phyloP scores from a whole-genome alignment of 441 rosid species.

The Gossypium trilobum region DNA sequence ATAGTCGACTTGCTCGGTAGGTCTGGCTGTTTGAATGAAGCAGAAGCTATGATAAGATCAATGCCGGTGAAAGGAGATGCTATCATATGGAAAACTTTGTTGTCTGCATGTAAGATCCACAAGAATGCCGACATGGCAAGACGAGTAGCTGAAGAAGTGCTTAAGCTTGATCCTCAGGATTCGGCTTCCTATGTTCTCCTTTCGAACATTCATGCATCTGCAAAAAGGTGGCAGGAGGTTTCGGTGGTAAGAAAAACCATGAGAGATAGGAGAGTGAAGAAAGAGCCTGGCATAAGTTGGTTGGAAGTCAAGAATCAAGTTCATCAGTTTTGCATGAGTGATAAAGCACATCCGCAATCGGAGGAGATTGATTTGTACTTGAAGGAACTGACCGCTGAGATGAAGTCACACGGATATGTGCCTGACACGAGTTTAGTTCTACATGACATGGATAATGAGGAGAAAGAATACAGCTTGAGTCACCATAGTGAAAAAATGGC shows the following conservation, averaged over 20 bases:
- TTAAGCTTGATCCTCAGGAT: slow-evolving; percentile 56
- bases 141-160: slow-evolving; percentile 57
- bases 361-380: slow-evolving; percentile 50
- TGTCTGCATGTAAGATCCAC: slow-evolving; percentile 73
- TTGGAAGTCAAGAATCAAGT: slow-evolving; percentile 62
- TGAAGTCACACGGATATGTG: slow-evolving; percentile 57
- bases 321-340: slow-evolving; percentile 54
- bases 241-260: slow-evolving; percentile 58
- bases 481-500: slow-evolving; percentile 83
- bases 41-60: slow-evolving; percentile 58
- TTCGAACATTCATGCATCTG: slow-evolving; percentile 62
- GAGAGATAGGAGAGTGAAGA: slow-evolving; percentile 69
- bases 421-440: slow-evolving; percentile 59
- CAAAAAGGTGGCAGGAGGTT: slow-evolving; percentile 61
- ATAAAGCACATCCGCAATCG: slow-evolving; percentile 45
- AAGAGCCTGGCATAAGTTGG: slow-evolving; percentile 87
- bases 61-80: slow-evolving; percentile 63
- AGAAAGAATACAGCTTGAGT: slow-evolving; percentile 56
- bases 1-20: slow-evolving; percentile 78
- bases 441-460: slow-evolving; percentile 72
- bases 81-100: slow-evolving; percentile 76
- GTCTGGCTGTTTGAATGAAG: slow-evolving; percentile 61
- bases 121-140: slow-evolving; percentile 57
- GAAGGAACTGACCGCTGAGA: slow-evolving; percentile 45
- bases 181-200: slow-evolving; percentile 74